These are phyloP conservation scores for Ophiostoma sp. DNA, from an alignment of 2,329 filamentous ascomycete genomes.

Conservation along the genomic window DNA sequence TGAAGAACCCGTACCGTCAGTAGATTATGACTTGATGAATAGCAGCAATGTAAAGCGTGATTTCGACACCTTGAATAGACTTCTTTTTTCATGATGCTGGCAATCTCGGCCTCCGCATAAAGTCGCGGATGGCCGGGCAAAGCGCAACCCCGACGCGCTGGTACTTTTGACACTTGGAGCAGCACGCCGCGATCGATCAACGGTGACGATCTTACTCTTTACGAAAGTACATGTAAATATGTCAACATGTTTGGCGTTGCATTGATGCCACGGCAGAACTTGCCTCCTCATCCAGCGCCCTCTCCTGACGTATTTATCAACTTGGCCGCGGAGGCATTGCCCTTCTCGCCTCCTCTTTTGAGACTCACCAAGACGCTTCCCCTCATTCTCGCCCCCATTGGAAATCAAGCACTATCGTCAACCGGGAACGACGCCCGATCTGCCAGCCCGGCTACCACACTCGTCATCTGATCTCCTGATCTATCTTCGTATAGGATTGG, in stretches of 20 bases:
- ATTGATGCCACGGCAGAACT: not conserved
- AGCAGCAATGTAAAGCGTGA: not conserved
- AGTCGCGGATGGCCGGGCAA: not conserved
- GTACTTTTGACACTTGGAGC: not conserved
- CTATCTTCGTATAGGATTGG: not conserved
- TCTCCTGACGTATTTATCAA: not conserved
- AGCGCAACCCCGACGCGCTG: not conserved
- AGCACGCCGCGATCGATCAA: not conserved
- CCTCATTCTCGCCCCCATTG: not conserved
- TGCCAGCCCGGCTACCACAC: not conserved
- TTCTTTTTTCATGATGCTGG: not conserved
- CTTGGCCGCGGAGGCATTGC: not conserved
- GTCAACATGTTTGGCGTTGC: not conserved
- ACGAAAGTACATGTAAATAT: not conserved
- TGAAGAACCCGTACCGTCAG: not conserved
- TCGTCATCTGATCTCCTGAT: not conserved
- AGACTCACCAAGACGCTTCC: not conserved
- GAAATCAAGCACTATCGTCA: not conserved
- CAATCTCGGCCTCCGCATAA: not conserved
- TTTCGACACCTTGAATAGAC: too few species aligned
- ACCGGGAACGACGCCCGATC: conserved; percentile 1
- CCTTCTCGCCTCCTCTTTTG: not conserved
- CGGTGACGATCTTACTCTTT: not conserved
- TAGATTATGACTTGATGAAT: not conserved
- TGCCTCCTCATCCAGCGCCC: not conserved